Base-by-base conservation (phyloP, 257 asterid species). In the Salvia hispanica region DNA sequence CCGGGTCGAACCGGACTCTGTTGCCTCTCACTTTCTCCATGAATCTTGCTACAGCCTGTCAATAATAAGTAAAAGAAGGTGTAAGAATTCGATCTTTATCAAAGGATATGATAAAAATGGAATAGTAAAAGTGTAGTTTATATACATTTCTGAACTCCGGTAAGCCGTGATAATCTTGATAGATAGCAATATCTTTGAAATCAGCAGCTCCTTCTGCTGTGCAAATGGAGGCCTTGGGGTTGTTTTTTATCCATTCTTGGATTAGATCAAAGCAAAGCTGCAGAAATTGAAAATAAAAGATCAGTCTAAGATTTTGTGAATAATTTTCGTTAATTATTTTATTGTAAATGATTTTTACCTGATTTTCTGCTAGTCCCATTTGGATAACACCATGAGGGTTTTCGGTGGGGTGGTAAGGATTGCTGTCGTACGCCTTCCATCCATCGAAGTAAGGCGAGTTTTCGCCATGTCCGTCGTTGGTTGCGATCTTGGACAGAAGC, bases 1-100 rank as follows among this genome's bases (percentile, higher is more conserved):
- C 77, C 18, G 96, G 92, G 72, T 91, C 87, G 77, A 88, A 88
- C 45, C 67, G 81, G 33, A 83, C 96, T 67, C 65, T 46, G 62
- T 89, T 79, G 67, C 95, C 90, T 74, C 98, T 76, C 39, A 89
- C 89, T 71, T 73, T 88, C 80, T 84, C 96, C 98, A 91, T 88
- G 71, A 88, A 91, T 61, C 82, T 81, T 62, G 95, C 98, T 0
- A 88, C 94, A 25, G 95, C 93, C 96, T 91, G 84, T 58, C 76
- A 25, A 51, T 25, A 5, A 40, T 14, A 28, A 4, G 4, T 47
- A 15, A 36, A 14, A 9, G 3, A 58, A 34, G 64, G 34, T 25
- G 40, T 61, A 1, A 62, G 67, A 44, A 44, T 55, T 18, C 6
- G 9, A 47, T 9, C 5, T 36, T 8, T 16, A 15, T 18, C 2